Evolutionary conservation across 768 basidiomycete species (phyloP).

Genomic region (Lactifluus pinguis): DNA sequence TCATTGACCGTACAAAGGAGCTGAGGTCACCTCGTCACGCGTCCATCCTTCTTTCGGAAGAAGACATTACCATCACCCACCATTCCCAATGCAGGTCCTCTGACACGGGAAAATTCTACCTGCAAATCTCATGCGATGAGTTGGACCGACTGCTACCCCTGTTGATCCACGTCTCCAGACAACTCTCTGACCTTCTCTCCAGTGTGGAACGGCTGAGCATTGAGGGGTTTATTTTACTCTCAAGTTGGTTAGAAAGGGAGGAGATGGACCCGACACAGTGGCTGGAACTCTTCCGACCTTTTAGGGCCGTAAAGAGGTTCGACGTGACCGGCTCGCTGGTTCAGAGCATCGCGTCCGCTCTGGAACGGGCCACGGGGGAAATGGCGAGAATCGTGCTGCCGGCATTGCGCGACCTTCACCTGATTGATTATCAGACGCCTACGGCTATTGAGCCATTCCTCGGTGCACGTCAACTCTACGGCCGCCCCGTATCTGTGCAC

Average conservation of each 20-base stretch:
- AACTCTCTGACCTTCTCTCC: background rate
- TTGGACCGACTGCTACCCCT: background rate
- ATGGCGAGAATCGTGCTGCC: constrained; percentile 6
- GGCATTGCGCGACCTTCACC: constrained; percentile 3
- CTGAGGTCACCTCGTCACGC: background rate
- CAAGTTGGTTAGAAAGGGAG: background rate
- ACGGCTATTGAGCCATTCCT: constrained; percentile 2
- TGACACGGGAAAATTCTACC: background rate
- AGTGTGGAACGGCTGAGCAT: background rate
- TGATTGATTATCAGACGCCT: background rate
- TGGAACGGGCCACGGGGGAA: background rate
- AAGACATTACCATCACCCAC: background rate
- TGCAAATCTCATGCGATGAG: background rate
- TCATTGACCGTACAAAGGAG: background rate
- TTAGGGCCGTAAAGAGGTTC: background rate
- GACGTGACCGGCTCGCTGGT: background rate
- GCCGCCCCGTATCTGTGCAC: background rate
- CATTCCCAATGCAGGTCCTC: background rate
- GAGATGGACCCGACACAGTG: background rate
- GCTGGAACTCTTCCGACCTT: background rate
- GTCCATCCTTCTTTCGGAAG: background rate
- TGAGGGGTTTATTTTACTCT: background rate
- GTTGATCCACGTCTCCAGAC: background rate
- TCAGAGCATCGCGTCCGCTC: background rate
- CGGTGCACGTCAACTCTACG: background rate